Evolutionary conservation across 163 green algal genomes (phyloP), one percentile per base, ranked within the genome.

Genomic region (Chlamydomonas reinhardtii): DNA sequence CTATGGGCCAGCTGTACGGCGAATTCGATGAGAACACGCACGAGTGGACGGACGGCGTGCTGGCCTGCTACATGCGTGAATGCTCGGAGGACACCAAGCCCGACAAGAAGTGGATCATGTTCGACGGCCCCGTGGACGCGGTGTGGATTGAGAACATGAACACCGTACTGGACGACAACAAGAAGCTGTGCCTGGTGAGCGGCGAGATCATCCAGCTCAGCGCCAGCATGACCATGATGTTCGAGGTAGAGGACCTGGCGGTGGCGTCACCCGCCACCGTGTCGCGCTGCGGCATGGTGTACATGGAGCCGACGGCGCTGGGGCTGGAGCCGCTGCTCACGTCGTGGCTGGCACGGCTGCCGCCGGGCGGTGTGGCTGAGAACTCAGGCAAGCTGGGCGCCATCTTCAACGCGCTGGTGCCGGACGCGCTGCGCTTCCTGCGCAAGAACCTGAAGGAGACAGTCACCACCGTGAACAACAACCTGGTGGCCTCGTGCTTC

Each of bases 21-120:
- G 92, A 96, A 80, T 96, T 97, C 88, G 94, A 98, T 83, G 89
- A 94, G 22, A 94, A 94, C 91, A 98, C 95, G 25, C 94, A 97
- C 88, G 94, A 97, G 90, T 98, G 95, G 95, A 97, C 92, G 48
- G 95, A 98, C 76, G 95, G 95, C 69, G 94, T 98, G 82, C 92
- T 98, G 43, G 94, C 94, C 19, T 95, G 91, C 89, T 95, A 96
- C 92, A 97, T 97, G 94, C 89, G 94, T 59, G 93, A 95, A 72
- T 93, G 89, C 86, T 88, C 84, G 32, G 94, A 96, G 90, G 94
- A 96, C 84, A 89, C 84, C 43, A 94, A 90, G 82, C 78, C 91
- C 32, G 92, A 95, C 85, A 95, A 95, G 92, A 97, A 97, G 85
- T 97, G 94, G 94, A 94, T 97, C 73, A 95, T 97, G 92, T 97